phyloP scores from a whole-genome alignment of 176 grass and related monocot genomes.

The Paspalum vaginatum region DNA sequence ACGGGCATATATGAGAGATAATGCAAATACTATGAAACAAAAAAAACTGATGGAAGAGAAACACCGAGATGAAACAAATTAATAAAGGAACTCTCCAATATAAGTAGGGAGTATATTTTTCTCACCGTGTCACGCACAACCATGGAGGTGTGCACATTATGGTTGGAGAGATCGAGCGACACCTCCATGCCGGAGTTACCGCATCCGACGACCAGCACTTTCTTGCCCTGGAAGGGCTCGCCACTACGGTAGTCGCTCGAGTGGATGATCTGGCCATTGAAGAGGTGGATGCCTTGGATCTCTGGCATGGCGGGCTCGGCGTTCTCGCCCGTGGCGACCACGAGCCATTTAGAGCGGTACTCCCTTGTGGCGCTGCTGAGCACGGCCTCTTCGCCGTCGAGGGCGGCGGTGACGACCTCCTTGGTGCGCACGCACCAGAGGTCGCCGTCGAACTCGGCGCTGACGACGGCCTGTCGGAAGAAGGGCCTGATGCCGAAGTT shows the following conservation, averaged over 20 bases:
- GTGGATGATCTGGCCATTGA: slow-evolving; percentile 64
- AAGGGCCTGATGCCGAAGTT: slow-evolving; percentile 51
- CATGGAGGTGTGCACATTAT: slow-evolving; percentile 73
- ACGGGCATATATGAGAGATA: too few relatives aligned
- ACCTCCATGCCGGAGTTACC: slow-evolving; percentile 97
- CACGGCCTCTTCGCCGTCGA: slow-evolving; percentile 6
- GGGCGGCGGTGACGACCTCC: slow-evolving; percentile 4
- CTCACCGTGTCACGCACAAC: slow-evolving; percentile 84
- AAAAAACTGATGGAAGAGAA: too few relatives aligned
- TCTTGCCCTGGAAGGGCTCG: slow-evolving; percentile 51
- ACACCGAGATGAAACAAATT: too few relatives aligned
- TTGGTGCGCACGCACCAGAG: slow-evolving; percentile 63
- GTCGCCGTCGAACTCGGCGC: slow-evolving; percentile 60
- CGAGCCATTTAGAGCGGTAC: slow-evolving; percentile 69
- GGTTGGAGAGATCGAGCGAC: slow-evolving; percentile 70
- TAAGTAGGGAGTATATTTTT: too few relatives aligned
- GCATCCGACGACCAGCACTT: slow-evolving; percentile 80
- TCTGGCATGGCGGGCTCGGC: slow-evolving; percentile 71
- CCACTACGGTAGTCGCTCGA: slow-evolving; percentile 74
- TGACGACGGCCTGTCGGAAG: slow-evolving; percentile 55
- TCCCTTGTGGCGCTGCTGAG: slow-evolving; percentile 18
- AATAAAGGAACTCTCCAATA: too few relatives aligned
- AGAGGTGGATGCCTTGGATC: slow-evolving; percentile 58
- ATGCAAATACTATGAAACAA: too few relatives aligned
- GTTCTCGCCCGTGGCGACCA: slow-evolving; percentile 93